Conservation (phyloP, 352 stramenopile species). For the Globisporangium ultimum region DNA sequence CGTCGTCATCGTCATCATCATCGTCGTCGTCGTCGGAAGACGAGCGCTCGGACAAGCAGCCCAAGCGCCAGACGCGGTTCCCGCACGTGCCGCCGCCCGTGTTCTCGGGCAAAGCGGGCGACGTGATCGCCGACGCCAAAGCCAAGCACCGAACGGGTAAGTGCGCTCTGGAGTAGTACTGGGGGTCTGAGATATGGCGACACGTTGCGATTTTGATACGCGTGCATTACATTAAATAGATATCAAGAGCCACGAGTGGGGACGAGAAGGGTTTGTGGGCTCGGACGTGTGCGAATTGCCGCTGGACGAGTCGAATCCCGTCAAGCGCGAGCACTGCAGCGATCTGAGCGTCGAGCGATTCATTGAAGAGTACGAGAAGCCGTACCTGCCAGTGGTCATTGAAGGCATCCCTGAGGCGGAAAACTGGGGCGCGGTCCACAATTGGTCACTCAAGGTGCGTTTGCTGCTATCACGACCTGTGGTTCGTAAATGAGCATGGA, state of each 20-base stretch:
- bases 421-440: constrained; percentile 55
- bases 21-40: constrained; percentile 41
- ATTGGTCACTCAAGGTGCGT: constrained; percentile 71
- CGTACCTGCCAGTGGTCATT: constrained; percentile 74
- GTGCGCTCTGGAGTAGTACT: not conserved
- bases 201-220: not conserved
- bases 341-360: constrained; percentile 81
- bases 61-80: constrained; percentile 32
- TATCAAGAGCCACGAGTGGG: constrained; percentile 62
- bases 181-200: not conserved
- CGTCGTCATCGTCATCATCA: constrained; percentile 31
- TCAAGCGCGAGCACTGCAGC: constrained; percentile 71
- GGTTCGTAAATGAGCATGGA: not conserved
- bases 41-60: constrained; percentile 11
- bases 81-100: constrained; percentile 40
- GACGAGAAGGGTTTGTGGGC: constrained; percentile 76
- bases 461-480: not conserved
- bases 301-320: constrained; percentile 56
- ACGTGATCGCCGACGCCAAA: constrained; percentile 55
- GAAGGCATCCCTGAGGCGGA: constrained; percentile 79
- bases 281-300: constrained; percentile 76
- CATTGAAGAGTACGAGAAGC: constrained; percentile 81
- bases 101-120: constrained; percentile 45
- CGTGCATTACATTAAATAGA: constrained; percentile 24
- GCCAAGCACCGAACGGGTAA: constrained; percentile 71